Evolutionary conservation across 2,329 filamentous ascomycete species (phyloP).

Genomic region (Aspergillus tubingensis): DNA sequence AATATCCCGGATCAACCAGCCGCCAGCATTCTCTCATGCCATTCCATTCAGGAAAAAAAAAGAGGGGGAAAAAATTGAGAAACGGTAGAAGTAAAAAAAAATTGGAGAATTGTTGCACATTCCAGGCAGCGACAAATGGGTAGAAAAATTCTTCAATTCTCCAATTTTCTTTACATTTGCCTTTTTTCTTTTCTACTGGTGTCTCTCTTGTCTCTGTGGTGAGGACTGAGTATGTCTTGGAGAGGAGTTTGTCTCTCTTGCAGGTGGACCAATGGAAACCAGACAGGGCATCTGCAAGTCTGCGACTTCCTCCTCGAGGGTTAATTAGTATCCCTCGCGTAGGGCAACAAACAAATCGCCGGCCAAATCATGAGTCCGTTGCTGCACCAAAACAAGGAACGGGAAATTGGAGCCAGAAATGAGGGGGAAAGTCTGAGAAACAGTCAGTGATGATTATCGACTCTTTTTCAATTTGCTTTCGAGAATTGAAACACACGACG

Average conservation of each 20-base stretch:
- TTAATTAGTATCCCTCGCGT: neutral
- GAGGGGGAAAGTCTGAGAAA: too few species aligned
- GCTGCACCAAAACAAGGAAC: neutral
- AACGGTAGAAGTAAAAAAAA: neutral
- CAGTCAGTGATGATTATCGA: neutral
- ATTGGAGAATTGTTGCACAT: neutral
- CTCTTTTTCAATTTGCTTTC: too few species aligned
- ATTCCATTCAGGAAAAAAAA: neutral
- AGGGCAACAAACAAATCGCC: constrained; percentile 4
- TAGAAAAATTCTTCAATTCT: too few species aligned
- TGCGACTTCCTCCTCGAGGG: neutral
- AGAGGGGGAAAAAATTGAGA: neutral
- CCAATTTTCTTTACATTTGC: too few species aligned
- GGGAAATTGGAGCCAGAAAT: neutral
- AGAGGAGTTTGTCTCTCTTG: neutral
- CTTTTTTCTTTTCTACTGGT: too few species aligned
- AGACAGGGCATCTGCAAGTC: neutral
- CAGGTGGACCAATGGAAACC: neutral
- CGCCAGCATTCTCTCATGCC: constrained; percentile 1
- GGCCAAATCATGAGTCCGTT: neutral
- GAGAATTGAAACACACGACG: too few species aligned
- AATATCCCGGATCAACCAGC: neutral
- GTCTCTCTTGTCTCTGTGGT: too few species aligned
- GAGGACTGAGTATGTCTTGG: neutral
- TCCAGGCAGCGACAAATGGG: too few species aligned